Conservation (phyloP, 2,329 filamentous ascomycete species). For the Ilyonectria sp. region DNA sequence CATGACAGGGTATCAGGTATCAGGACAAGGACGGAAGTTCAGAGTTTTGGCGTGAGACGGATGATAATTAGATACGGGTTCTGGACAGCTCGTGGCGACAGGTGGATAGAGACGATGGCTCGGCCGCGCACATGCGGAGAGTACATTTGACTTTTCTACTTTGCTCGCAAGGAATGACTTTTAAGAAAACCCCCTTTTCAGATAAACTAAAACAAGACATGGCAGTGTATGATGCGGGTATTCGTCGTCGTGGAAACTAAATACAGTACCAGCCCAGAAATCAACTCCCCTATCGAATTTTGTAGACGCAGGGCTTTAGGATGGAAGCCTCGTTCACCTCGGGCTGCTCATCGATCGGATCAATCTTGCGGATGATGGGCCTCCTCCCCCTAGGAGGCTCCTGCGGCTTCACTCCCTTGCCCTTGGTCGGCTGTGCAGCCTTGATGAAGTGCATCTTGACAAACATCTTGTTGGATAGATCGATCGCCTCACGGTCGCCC, state of each 20-base stretch:
- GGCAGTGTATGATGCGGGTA: conserved; percentile 35
- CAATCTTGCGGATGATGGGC: conserved; percentile 69
- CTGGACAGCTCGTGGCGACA: conserved; percentile 26
- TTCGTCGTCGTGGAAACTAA: conserved; percentile 34
- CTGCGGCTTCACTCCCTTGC: conserved; percentile 76
- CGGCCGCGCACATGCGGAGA: conserved; percentile 26
- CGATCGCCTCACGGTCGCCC: conserved; percentile 75
- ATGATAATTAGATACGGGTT: conserved; percentile 44
- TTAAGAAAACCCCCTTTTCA: conserved; percentile 28
- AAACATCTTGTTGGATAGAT: conserved; percentile 97
- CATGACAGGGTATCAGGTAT: conserved; percentile 28
- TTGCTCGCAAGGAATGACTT: conserved; percentile 32
- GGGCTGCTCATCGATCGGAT: conserved; percentile 70
- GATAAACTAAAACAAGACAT: conserved; percentile 37
- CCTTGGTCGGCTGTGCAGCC: conserved; percentile 79
- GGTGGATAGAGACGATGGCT: conserved; percentile 42
- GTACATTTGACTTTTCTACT: conserved; percentile 27
- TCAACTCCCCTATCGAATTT: conserved; percentile 74
- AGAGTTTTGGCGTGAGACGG: conserved; percentile 31
- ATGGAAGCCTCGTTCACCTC: conserved; percentile 76
- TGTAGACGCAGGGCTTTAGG: conserved; percentile 96
- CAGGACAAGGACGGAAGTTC: conserved; percentile 19
- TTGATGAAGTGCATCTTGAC: conserved; percentile 97
- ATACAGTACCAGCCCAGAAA: conserved; percentile 23
- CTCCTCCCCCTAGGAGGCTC: conserved; percentile 71